Conservation (phyloP, 257 asterid species). For the Cynanchum wilfordii region DNA sequence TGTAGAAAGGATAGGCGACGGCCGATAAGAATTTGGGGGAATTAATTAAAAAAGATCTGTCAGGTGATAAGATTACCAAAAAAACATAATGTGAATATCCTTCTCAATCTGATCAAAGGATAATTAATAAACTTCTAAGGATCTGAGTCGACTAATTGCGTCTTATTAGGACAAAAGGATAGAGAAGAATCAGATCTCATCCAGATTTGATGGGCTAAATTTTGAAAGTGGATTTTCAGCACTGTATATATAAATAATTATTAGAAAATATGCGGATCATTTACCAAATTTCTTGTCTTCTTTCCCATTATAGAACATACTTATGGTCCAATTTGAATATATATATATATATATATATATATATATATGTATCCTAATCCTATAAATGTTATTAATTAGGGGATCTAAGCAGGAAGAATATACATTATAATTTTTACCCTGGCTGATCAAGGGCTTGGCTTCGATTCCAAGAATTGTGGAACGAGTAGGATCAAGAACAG, state of each 20-base stretch:
- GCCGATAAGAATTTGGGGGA: neutral
- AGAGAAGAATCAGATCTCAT: constrained; percentile 5
- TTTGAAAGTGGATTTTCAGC: neutral
- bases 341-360: too few relatives aligned
- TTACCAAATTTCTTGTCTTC: too few relatives aligned
- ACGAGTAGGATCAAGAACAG: neutral
- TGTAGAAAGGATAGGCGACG: neutral
- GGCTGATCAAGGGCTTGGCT: neutral
- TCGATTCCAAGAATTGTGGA: neutral
- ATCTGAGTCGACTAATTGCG: too few relatives aligned
- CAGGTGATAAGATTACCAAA: neutral
- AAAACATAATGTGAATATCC: constrained; percentile 3
- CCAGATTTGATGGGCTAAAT: neutral
- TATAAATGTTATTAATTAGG: too few relatives aligned
- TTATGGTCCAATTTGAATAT: too few relatives aligned
- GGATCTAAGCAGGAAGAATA: too few relatives aligned
- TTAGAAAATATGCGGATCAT: too few relatives aligned
- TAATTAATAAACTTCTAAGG: neutral
- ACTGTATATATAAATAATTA: too few relatives aligned
- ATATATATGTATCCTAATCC: too few relatives aligned
- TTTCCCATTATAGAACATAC: too few relatives aligned
- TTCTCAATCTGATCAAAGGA: constrained; percentile 1
- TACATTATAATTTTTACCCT: too few relatives aligned
- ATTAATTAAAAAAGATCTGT: too few relatives aligned
- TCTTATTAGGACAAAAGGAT: neutral